Percentiles rank a stretch among this genome's conserved stretches.
Evolutionary conservation across 2,329 filamentous ascomycete species (phyloP).

Genomic region (Botryotinia calthae): DNA sequence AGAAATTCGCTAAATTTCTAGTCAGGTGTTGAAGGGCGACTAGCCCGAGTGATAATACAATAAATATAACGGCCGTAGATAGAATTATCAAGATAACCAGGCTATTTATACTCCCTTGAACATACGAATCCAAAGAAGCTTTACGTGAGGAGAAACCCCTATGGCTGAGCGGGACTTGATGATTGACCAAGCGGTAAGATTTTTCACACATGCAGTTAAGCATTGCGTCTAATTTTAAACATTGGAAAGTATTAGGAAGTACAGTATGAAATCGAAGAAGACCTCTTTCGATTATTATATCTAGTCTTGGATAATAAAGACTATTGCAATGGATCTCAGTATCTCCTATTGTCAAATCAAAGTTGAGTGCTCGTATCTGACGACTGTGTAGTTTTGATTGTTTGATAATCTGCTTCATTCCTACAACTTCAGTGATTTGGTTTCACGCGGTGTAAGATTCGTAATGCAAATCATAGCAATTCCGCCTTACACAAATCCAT

Average conservation of each 20-base stretch:
- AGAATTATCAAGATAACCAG: neutral
- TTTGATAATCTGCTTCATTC: neutral
- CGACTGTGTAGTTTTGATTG: neutral
- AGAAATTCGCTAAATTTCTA: neutral
- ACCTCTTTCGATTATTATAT: neutral
- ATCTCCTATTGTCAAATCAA: neutral
- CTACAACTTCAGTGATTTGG: neutral
- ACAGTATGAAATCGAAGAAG: neutral
- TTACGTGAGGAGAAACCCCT: neutral
- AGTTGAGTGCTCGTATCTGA: neutral
- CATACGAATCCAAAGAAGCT: neutral
- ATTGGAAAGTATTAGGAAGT: neutral
- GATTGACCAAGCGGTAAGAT: neutral
- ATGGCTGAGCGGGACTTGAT: neutral
- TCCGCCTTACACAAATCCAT: neutral
- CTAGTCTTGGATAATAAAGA: neutral
- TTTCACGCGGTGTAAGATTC: rapidly evolving
- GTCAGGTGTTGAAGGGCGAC: neutral
- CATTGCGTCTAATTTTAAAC: neutral
- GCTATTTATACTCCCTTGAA: rapidly evolving
- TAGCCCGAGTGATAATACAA: neutral
- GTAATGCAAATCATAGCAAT: neutral
- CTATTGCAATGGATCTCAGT: neutral
- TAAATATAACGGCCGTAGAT: neutral
- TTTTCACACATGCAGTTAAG: too few species aligned